Percentiles rank a stretch among this genome's conserved stretches.
Evolutionary conservation across 2,329 filamentous ascomycete genomes (phyloP).

Genomic region (Penicillium glabrum): DNA sequence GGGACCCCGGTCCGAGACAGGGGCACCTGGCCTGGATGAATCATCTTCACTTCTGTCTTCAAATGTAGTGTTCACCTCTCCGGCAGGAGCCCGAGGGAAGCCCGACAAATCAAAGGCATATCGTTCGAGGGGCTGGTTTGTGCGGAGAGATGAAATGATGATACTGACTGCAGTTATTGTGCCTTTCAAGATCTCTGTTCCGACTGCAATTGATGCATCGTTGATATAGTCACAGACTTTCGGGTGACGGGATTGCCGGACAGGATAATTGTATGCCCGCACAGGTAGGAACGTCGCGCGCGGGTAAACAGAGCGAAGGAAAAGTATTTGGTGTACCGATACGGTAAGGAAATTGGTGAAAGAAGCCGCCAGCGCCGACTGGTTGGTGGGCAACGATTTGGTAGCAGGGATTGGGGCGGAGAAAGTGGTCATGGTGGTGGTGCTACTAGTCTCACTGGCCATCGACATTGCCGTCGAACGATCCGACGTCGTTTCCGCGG

Average conservation of each 20-base stretch:
- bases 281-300: conserved; percentile 72
- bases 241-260: conserved; percentile 83
- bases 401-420: conserved; percentile 42
- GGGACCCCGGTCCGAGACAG: conserved; percentile 27
- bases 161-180: conserved; percentile 56
- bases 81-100: conserved; percentile 52
- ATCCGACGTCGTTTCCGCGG: conserved; percentile 35
- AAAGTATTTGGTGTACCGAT: conserved; percentile 82
- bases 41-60: conserved; percentile 42
- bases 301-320: conserved; percentile 78
- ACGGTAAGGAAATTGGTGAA: conserved; percentile 81
- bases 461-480: conserved; percentile 40
- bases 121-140: conserved; percentile 56
- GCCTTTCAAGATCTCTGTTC: conserved; percentile 65
- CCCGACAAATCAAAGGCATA: conserved; percentile 61
- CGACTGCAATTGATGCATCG: conserved; percentile 73
- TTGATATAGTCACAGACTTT: conserved; percentile 82
- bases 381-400: conserved; percentile 47
- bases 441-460: conserved; percentile 43
- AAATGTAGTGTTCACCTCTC: conserved; percentile 54
- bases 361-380: conserved; percentile 62
- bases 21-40: conserved; percentile 30
- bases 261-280: conserved; percentile 78
- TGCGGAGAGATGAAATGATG: conserved; percentile 54
- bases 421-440: conserved; percentile 41